A percentile compares a stretch with the other conserved stretches of the same genome.
These are phyloP conservation scores for Trametes polyzona DNA, from an alignment of 1,284 basidiomycete species.

Conservation along the genomic window DNA sequence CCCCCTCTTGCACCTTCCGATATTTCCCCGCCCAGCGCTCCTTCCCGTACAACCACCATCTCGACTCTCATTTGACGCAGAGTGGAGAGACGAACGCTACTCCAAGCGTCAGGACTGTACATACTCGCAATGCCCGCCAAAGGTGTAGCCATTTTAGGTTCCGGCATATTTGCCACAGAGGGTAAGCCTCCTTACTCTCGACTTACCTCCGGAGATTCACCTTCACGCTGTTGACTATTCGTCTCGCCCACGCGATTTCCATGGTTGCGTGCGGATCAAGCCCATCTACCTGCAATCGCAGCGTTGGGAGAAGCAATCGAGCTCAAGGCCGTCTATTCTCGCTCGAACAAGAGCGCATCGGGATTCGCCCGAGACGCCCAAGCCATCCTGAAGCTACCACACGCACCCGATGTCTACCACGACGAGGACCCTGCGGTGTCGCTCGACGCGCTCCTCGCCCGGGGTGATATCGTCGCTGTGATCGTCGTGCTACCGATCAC, in stretches of 20 bases:
- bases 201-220: constrained; percentile 40
- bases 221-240: constrained; percentile 11
- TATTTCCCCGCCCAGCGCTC: constrained; percentile 17
- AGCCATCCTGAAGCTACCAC: constrained; percentile 44
- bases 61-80: constrained; percentile 14
- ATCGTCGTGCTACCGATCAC: constrained; percentile 81
- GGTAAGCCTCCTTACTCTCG: constrained; percentile 44
- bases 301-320: constrained; percentile 48
- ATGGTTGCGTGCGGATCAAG: constrained; percentile 41
- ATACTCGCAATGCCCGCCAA: constrained; percentile 30
- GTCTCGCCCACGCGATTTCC: not conserved
- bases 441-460: constrained; percentile 66
- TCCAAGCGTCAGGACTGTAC: too few species aligned
- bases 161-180: constrained; percentile 75
- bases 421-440: constrained; percentile 50
- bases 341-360: constrained; percentile 64
- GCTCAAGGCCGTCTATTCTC: constrained; percentile 80
- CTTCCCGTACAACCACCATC: constrained; percentile 1
- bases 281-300: constrained; percentile 75
- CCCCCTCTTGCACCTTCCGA: constrained; percentile 14
- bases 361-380: constrained; percentile 52
- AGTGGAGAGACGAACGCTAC: not conserved
- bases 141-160: constrained; percentile 66
- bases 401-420: constrained; percentile 56
- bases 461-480: constrained; percentile 71